A percentile compares a stretch with the other conserved stretches of the same genome.
phyloP scores from a whole-genome alignment of 1,139 yeast species.

The Hyphopichia wangnamkhiaoensis region DNA sequence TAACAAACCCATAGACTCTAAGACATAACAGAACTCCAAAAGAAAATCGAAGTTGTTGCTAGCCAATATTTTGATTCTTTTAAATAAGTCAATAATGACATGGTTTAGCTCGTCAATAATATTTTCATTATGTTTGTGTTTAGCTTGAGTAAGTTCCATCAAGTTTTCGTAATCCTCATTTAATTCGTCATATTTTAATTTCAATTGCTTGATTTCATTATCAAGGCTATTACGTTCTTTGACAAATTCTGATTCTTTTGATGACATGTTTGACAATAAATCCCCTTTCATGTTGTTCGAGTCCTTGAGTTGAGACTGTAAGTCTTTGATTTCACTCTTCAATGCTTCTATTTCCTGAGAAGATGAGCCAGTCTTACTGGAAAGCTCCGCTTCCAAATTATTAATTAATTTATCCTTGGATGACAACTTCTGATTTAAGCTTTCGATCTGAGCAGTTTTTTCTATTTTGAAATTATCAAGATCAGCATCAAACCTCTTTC shows the following conservation, averaged over 20 bases:
- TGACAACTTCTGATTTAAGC: constrained; percentile 20
- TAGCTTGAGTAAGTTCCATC: constrained; percentile 36
- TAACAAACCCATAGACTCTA: constrained; percentile 80
- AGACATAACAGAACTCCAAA: constrained; percentile 54
- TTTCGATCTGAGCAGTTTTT: constrained; percentile 16
- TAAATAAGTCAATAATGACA: constrained; percentile 21
- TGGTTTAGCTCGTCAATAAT: constrained; percentile 29
- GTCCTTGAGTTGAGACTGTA: constrained; percentile 30
- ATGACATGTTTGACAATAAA: constrained; percentile 62
- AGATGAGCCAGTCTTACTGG: constrained; percentile 15
- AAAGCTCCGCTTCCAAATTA: constrained; percentile 29
- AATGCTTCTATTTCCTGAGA: constrained; percentile 20
- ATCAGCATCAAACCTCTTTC: neutral
- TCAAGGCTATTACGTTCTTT: constrained; percentile 53
- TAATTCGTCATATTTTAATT: constrained; percentile 30
- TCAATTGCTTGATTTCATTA: constrained; percentile 49
- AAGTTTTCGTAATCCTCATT: constrained; percentile 57
- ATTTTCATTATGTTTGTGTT: constrained; percentile 30
- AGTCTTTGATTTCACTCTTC: constrained; percentile 20
- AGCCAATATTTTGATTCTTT: constrained; percentile 20
- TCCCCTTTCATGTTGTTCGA: constrained; percentile 55
- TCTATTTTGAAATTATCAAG: neutral
- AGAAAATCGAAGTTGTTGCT: constrained; percentile 28
- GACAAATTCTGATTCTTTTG: constrained; percentile 60
- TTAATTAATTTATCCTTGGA: constrained; percentile 31